Evolutionary conservation across 2,329 filamentous ascomycete genomes (phyloP).

Genomic region (Trichoderma simmonsii): DNA sequence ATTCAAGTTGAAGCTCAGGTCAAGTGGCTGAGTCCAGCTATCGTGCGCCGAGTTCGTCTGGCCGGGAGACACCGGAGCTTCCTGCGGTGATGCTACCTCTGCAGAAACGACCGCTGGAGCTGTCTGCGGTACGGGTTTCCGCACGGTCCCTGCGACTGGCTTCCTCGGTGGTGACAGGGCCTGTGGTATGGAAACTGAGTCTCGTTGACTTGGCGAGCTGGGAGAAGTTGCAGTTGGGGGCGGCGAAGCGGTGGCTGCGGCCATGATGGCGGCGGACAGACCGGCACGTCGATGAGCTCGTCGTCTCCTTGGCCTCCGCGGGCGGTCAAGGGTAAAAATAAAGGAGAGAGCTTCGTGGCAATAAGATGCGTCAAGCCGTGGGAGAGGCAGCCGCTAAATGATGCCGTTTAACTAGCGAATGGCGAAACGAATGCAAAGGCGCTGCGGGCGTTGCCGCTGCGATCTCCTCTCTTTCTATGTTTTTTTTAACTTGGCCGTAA

Average conservation of each 20-base stretch:
- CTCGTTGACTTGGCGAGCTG: constrained; percentile 17
- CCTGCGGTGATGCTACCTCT: constrained; percentile 45
- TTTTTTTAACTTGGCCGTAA: background rate
- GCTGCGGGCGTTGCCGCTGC: background rate
- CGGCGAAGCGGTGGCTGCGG: constrained; percentile 35
- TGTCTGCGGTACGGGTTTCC: constrained; percentile 39
- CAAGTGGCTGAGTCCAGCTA: constrained; percentile 51
- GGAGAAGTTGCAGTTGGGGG: constrained; percentile 32
- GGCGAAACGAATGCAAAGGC: background rate
- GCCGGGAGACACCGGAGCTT: constrained; percentile 55
- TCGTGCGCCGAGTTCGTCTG: constrained; percentile 53
- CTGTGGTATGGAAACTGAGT: constrained; percentile 9
- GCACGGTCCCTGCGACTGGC: constrained; percentile 25
- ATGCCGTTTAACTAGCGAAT: background rate
- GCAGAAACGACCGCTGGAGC: constrained; percentile 25
- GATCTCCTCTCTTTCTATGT: background rate
- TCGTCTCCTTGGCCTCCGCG: background rate
- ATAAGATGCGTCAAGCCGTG: background rate
- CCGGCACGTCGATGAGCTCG: constrained; percentile 13
- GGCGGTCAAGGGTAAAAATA: background rate
- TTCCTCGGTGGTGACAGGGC: constrained; percentile 18
- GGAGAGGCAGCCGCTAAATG: constrained; percentile 4
- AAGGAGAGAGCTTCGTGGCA: background rate
- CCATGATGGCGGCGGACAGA: constrained; percentile 29
- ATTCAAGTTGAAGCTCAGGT: constrained; percentile 39